phyloP scores from a whole-genome alignment of 805 yeast species.

The Myxozyma geophila region DNA sequence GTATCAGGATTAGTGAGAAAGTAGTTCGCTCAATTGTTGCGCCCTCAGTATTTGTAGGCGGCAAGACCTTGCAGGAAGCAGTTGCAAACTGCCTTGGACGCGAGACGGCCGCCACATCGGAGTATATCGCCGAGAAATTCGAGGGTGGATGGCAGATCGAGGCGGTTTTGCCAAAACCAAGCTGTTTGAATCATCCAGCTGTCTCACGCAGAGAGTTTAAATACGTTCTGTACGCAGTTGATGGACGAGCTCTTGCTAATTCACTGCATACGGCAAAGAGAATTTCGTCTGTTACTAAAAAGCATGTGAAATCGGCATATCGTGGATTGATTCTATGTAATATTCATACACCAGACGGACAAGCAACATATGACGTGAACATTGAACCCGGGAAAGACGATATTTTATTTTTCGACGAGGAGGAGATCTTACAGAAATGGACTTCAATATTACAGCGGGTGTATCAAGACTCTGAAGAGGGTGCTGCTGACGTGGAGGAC shows the following conservation, averaged over 20 bases:
- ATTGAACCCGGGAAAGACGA: slow-evolving; percentile 86
- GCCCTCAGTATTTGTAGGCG: slow-evolving; percentile 18
- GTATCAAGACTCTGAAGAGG: slow-evolving; percentile 8
- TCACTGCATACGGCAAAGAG: slow-evolving; percentile 57
- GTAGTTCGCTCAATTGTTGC: slow-evolving; percentile 12
- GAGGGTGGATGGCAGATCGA: slow-evolving; percentile 20
- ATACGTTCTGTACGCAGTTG: slow-evolving; percentile 60
- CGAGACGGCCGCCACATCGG: slow-evolving; percentile 11
- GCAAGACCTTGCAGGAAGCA: slow-evolving; percentile 19
- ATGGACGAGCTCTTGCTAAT: slow-evolving; percentile 69
- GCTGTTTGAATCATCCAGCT: background rate
- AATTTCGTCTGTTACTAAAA: slow-evolving; percentile 54
- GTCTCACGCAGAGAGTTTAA: slow-evolving; percentile 18
- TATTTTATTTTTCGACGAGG: slow-evolving; percentile 74
- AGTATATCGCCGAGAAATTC: slow-evolving; percentile 3
- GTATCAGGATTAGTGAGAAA: slow-evolving; percentile 19
- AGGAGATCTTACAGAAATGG: slow-evolving; percentile 63
- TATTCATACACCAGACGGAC: slow-evolving; percentile 61
- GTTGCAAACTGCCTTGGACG: slow-evolving; percentile 20
- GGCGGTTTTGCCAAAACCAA: slow-evolving; percentile 27
- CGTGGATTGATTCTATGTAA: slow-evolving; percentile 74
- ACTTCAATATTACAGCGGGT: slow-evolving; percentile 4
- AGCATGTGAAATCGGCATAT: slow-evolving; percentile 60
- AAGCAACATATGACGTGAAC: slow-evolving; percentile 63
- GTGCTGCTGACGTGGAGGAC: background rate